Evolutionary conservation across 1,284 basidiomycete species (phyloP), one percentile per base, ranked within the genome.

Genomic region (Pyrrhoderma noxium): DNA sequence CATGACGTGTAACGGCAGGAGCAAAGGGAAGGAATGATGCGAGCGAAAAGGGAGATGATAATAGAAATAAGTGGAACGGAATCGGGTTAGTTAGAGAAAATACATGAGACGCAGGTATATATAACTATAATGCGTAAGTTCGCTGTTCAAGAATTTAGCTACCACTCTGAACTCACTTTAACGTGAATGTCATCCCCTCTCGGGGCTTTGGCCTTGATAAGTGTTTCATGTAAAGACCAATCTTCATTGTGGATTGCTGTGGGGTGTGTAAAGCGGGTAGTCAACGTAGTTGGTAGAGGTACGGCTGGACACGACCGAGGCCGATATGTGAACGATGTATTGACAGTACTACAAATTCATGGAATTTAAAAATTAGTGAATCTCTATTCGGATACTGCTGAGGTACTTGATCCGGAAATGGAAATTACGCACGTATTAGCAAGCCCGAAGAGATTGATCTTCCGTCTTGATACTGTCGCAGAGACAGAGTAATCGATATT

Each of bases 51-150:
- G 73, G 67, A 7, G 75, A 72, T 11, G 79, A 80, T 25, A 73
- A 67, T 53, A 85, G 73, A 11, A 72, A 70, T 37, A 87, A 56
- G 63, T 85, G 74, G 64, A 85, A 87, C 0, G 84, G 83, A 22
- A 87, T 85, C 19, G 73, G 61, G 56, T 79, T 69, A 3, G 67
- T 65, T 56, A 81, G 65, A 60, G 71, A 77, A 63, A 81, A 83
- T 45, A 77, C 73, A 51, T 78, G 72, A 11, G 77, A 75, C 1
- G 73, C 62, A 8, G 83, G 79, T 13, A 82, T 60, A 58, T 80
- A 80, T 16, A 79, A 60, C 69, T 76, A 27, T 16, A 40, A 14
- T 5, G 21, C n/a, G 21, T 18, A n/a, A 22, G 38, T 40, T 16
- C n/a, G 35, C 35, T 16, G 35, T 37, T 16, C 35, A 37, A 18